phyloP scores from a whole-genome alignment of 2,329 filamentous ascomycete genomes.

The Aureobasidium uvarum region DNA sequence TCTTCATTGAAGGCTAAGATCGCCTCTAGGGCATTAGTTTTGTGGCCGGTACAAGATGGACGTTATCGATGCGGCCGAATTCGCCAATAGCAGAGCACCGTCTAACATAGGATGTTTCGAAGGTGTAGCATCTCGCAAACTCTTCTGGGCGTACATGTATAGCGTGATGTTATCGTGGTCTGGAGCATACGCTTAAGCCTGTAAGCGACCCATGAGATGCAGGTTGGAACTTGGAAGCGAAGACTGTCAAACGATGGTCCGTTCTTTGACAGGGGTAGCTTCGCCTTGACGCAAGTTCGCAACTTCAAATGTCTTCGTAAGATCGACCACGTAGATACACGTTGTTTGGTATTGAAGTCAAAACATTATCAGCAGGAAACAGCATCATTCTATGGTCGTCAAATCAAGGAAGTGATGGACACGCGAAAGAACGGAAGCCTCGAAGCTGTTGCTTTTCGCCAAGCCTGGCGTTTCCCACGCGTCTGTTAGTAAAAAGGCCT shows the following conservation, averaged over 20 bases:
- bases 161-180: not conserved
- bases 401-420: not conserved
- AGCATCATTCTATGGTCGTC: not conserved
- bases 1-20: not conserved
- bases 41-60: not conserved
- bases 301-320: too few relatives aligned
- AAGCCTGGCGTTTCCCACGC: not conserved
- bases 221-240: not conserved
- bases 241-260: slow-evolving; percentile 11
- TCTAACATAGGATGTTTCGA: not conserved
- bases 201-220: not conserved
- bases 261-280: slow-evolving; percentile 10
- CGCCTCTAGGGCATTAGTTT: not conserved
- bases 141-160: not conserved
- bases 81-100: not conserved
- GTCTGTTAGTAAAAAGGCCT: not conserved
- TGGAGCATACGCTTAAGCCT: slow-evolving; percentile 6
- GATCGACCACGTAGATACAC: not conserved
- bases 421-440: not conserved
- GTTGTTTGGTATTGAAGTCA: not conserved
- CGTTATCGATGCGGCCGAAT: not conserved
- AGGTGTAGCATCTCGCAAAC: not conserved
- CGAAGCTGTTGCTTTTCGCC: not conserved
- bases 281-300: slow-evolving; percentile 2
- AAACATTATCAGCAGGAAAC: not conserved